Percentiles rank a stretch among this genome's conserved stretches.
Conservation (phyloP, 164 flowering plant species). For the Nelumbo lutea region DNA sequence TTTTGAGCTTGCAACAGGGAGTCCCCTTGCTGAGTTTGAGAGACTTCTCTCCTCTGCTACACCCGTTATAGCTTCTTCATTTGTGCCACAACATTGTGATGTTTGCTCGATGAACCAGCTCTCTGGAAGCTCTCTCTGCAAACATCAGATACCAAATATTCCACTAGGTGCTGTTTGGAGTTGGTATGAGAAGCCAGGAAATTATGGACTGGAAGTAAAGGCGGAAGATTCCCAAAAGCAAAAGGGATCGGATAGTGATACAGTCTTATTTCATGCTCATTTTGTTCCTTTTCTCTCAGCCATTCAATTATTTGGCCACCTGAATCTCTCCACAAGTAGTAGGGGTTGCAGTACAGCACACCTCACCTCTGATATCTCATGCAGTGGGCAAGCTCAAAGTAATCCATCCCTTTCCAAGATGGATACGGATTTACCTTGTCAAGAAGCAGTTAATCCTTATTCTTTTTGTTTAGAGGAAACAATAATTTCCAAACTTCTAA, state of each 20-base stretch:
- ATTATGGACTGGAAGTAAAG: conserved; percentile 64
- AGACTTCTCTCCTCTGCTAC: conserved; percentile 45
- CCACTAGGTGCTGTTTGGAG: conserved; percentile 56
- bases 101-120: conserved; percentile 25
- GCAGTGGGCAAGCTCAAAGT: not conserved
- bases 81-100: conserved; percentile 15
- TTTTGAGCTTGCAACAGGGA: conserved; percentile 39
- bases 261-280: conserved; percentile 40
- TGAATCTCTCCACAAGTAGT: conserved; percentile 10
- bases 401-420: conserved; percentile 22
- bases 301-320: conserved; percentile 56
- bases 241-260: conserved; percentile 31
- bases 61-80: conserved; percentile 38
- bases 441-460: not conserved
- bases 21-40: conserved; percentile 67
- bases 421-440: conserved; percentile 9
- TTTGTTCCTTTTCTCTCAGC: conserved; percentile 79
- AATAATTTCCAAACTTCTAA: not conserved
- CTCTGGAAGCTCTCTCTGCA: conserved; percentile 30
- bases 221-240: conserved; percentile 31
- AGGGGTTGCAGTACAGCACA: not conserved
- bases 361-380: too few relatives aligned
- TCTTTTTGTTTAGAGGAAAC: conserved; percentile 11
- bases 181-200: conserved; percentile 73
- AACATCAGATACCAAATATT: conserved; percentile 40